Evolutionary conservation across 371 early-diverging fungal genomes (phyloP).

Genomic region (Mucor indicus): DNA sequence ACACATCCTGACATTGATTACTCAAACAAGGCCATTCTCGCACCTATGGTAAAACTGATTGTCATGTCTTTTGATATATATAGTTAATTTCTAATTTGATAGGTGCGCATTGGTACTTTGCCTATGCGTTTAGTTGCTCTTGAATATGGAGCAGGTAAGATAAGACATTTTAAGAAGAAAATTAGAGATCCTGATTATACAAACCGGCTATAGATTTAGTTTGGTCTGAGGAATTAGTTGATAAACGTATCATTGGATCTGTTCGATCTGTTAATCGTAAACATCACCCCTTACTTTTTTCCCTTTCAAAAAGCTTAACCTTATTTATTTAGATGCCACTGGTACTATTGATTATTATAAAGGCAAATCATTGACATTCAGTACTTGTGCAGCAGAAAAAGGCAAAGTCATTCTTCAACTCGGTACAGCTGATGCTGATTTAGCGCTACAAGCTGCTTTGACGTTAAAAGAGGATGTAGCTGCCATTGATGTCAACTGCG

Average conservation of each 20-base stretch:
- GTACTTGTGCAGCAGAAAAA: conserved; percentile 66
- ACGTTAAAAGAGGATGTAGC: conserved; percentile 81
- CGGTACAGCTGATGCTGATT: conserved; percentile 82
- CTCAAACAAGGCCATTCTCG: conserved; percentile 70
- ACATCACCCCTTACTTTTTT: background rate
- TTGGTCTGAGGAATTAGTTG: conserved; percentile 90
- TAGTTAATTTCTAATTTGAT: background rate
- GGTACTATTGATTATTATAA: conserved; percentile 70
- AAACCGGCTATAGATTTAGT: conserved; percentile 67
- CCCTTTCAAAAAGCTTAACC: background rate
- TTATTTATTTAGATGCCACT: conserved; percentile 42
- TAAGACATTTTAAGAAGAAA: background rate
- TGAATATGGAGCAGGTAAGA: conserved; percentile 83
- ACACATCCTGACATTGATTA: conserved; percentile 43
- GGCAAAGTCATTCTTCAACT: conserved; percentile 71
- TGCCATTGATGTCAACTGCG: conserved; percentile 94
- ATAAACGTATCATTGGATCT: conserved; percentile 83
- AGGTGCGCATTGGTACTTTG: conserved; percentile 84
- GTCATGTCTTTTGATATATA: background rate
- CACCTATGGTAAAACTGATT: conserved; percentile 76
- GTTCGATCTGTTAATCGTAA: conserved; percentile 71
- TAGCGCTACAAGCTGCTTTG: conserved; percentile 85
- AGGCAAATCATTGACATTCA: conserved; percentile 54
- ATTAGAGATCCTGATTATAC: background rate
- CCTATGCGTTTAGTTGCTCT: conserved; percentile 85